Evolutionary conservation across 176 grass and related monocot genomes (phyloP).

Genomic region (Microstegium vimineum): DNA sequence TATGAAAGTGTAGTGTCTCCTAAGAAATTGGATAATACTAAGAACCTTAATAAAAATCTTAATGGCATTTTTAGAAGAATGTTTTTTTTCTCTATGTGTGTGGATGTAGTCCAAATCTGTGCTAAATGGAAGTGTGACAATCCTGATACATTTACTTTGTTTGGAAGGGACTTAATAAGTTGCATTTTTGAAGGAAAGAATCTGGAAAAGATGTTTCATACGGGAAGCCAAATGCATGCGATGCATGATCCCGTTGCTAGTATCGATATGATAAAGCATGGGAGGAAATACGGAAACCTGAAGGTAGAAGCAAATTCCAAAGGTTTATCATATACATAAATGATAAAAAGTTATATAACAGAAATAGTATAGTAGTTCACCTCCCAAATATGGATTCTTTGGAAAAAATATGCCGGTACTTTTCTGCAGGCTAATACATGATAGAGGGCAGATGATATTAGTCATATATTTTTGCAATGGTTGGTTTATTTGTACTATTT

Average conservation of each 20-base stretch:
- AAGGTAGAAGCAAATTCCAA: slow-evolving; percentile 9
- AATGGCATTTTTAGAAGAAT: background rate
- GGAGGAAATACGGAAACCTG: slow-evolving; percentile 78
- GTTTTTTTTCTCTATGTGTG: background rate
- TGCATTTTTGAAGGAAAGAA: background rate
- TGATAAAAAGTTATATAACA: background rate
- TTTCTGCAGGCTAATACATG: slow-evolving; percentile 53
- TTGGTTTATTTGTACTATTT: background rate
- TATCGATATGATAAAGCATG: slow-evolving; percentile 56
- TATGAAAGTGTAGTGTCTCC: slow-evolving; percentile 66
- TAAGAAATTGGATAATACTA: slow-evolving; percentile 12
- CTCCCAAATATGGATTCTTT: slow-evolving; percentile 62
- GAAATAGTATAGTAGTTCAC: slow-evolving; percentile 7
- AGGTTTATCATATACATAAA: background rate
- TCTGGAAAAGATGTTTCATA: background rate
- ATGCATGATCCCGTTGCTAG: slow-evolving; percentile 48
- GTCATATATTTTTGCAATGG: background rate
- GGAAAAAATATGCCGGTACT: slow-evolving; percentile 46
- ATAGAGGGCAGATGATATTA: slow-evolving; percentile 19
- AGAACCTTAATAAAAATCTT: no score
- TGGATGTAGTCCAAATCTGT: background rate
- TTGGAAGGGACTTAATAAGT: background rate
- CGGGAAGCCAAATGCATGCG: slow-evolving; percentile 63
- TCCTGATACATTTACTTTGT: background rate
- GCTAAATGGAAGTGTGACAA: background rate